Percentiles rank a stretch among this genome's conserved stretches.
Conservation (phyloP, 768 basidiomycete genomes). For the Lactifluus piperatus region DNA sequence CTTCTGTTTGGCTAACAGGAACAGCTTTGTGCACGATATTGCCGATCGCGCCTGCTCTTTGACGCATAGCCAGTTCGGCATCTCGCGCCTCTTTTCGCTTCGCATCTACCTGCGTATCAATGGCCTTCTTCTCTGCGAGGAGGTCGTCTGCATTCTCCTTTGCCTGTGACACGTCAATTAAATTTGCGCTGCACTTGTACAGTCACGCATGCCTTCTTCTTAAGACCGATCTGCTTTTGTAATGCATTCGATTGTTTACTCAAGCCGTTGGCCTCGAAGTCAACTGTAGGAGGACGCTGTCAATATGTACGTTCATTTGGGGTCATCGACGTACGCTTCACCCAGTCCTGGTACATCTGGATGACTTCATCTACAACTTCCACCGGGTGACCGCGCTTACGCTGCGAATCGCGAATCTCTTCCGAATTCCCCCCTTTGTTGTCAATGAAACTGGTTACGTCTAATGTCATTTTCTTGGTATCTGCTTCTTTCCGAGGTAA, state of each 20-base stretch:
- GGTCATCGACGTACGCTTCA: slow-evolving; percentile 60
- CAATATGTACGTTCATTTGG: not conserved
- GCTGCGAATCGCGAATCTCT: slow-evolving; percentile 85
- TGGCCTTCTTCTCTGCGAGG: slow-evolving; percentile 70
- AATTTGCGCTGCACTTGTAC: not conserved
- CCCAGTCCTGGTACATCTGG: slow-evolving; percentile 88
- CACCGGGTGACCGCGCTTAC: slow-evolving; percentile 79
- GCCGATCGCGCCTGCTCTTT: slow-evolving; percentile 74
- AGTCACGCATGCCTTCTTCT: slow-evolving; percentile 69
- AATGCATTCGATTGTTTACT: slow-evolving; percentile 80
- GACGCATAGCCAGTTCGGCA: slow-evolving; percentile 68
- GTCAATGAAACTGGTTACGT: slow-evolving; percentile 73
- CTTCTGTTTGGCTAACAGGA: slow-evolving; percentile 84
- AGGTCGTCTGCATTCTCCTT: slow-evolving; percentile 89
- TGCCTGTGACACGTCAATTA: slow-evolving; percentile 41
- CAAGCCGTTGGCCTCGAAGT: slow-evolving; percentile 72
- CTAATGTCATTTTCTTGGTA: slow-evolving; percentile 57
- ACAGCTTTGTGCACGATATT: slow-evolving; percentile 87
- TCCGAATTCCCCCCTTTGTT: slow-evolving; percentile 89
- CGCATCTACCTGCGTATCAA: slow-evolving; percentile 73
- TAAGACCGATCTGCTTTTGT: slow-evolving; percentile 89
- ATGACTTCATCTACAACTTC: slow-evolving; percentile 94
- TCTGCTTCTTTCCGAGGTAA: not conserved
- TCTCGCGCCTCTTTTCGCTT: slow-evolving; percentile 73
- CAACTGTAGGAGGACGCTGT: slow-evolving; percentile 45